phyloP scores from a whole-genome alignment of 257 asterid genomes.

The Linaria vulgaris region DNA sequence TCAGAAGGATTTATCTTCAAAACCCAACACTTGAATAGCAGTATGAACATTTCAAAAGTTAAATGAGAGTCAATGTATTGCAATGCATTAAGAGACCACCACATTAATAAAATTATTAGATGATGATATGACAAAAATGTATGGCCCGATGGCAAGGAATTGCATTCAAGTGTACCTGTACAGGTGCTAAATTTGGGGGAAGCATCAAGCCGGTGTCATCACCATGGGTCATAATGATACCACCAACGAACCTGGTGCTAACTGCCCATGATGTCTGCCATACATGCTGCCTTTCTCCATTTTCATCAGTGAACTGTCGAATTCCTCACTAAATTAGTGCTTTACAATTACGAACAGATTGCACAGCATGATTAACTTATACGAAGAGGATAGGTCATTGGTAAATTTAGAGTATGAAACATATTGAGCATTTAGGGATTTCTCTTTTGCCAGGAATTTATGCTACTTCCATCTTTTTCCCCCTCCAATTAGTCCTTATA shows the following conservation, averaged over 20 bases:
- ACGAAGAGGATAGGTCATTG: too few species aligned
- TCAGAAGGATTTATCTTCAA: constrained; percentile 1
- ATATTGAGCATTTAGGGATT: too few species aligned
- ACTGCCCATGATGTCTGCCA: constrained; percentile 99
- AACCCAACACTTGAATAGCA: constrained; percentile 3
- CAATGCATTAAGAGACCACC: too few species aligned
- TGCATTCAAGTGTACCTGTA: constrained; percentile 58
- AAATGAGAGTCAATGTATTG: too few species aligned
- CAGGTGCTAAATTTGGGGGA: constrained; percentile 89
- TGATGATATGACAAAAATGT: too few species aligned
- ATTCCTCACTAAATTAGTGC: constrained; percentile 22
- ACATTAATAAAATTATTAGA: not conserved
- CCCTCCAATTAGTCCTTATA: too few species aligned
- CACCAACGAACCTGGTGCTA: constrained; percentile 96
- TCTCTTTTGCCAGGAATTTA: too few species aligned
- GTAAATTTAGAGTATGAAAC: too few species aligned
- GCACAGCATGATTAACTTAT: too few species aligned
- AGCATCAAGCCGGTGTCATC: constrained; percentile 94
- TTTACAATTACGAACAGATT: too few species aligned
- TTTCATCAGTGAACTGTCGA: constrained; percentile 88
- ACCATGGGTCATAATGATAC: constrained; percentile 96
- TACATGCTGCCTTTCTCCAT: constrained; percentile 84
- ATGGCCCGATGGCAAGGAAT: too few species aligned
- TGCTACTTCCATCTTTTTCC: too few species aligned
- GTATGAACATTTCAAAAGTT: not conserved